Conservation (phyloP, 176 grass and related monocot species). For the Tillandsia fasciculata region DNA sequence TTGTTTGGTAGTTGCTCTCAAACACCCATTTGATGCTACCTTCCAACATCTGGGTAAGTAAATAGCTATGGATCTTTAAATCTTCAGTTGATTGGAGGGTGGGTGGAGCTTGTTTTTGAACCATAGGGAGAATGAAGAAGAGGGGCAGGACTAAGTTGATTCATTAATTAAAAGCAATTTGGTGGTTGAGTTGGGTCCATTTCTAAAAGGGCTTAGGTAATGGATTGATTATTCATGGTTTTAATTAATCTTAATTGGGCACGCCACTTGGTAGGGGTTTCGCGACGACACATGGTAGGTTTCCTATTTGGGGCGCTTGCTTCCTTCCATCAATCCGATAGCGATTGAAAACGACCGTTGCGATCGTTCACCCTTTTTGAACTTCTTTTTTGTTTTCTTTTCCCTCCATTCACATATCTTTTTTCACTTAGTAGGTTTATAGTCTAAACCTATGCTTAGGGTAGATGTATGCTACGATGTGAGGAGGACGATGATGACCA, state of each 20-base stretch:
- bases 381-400: not conserved
- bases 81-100: not conserved
- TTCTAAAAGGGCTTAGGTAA: not conserved
- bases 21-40: not conserved
- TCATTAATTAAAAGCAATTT: not conserved
- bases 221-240: not conserved
- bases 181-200: not conserved
- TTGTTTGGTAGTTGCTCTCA: not conserved
- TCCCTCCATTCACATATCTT: not conserved
- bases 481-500: not conserved
- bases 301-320: not conserved
- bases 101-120: too few species aligned
- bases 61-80: not conserved
- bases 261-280: not conserved
- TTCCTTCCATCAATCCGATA: not conserved
- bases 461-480: not conserved
- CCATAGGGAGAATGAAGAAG: not conserved
- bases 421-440: not conserved
- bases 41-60: not conserved
- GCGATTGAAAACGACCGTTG: not conserved
- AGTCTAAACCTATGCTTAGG: constrained; percentile 9
- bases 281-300: not conserved
- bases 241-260: not conserved
- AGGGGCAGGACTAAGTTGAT: not conserved
- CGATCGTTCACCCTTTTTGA: not conserved